Evolutionary conservation across 768 basidiomycete species (phyloP).

Genomic region (Auriculariales sp.): DNA sequence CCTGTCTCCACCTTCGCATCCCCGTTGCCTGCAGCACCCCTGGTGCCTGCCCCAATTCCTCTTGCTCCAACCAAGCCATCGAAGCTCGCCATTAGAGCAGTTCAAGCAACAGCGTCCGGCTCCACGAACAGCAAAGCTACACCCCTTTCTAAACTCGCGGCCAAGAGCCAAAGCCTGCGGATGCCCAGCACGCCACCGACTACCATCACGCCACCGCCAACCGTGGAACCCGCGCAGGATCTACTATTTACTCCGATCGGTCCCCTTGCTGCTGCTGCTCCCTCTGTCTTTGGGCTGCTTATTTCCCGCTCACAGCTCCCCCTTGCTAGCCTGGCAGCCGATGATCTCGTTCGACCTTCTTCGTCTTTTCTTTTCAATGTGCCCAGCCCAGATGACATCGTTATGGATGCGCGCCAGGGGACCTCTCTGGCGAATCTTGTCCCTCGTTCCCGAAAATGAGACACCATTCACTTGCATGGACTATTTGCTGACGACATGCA

Average conservation of each 20-base stretch:
- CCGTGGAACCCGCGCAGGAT: background rate
- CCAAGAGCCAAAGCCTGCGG: background rate
- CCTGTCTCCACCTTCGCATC: background rate
- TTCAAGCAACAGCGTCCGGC: background rate
- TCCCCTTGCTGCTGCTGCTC: background rate
- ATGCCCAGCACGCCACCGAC: background rate
- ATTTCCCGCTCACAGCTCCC: background rate
- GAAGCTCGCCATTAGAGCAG: background rate
- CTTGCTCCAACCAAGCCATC: background rate
- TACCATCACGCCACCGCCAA: background rate
- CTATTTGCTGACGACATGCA: conserved; percentile 7
- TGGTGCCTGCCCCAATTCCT: background rate
- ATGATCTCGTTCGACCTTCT: conserved; percentile 37
- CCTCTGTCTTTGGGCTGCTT: background rate
- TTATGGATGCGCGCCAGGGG: conserved; percentile 66
- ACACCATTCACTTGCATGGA: background rate
- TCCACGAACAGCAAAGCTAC: background rate
- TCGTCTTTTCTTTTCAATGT: conserved; percentile 53
- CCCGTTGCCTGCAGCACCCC: background rate
- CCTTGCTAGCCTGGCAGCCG: conserved; percentile 25
- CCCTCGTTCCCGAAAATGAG: conserved; percentile 2
- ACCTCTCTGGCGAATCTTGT: conserved; percentile 31
- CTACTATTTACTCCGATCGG: background rate
- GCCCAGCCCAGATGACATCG: conserved; percentile 86
- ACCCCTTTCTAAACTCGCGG: background rate